These are phyloP conservation scores for Tylopilus sp. DNA, from an alignment of 1,284 basidiomycete species.

Conservation along the genomic window DNA sequence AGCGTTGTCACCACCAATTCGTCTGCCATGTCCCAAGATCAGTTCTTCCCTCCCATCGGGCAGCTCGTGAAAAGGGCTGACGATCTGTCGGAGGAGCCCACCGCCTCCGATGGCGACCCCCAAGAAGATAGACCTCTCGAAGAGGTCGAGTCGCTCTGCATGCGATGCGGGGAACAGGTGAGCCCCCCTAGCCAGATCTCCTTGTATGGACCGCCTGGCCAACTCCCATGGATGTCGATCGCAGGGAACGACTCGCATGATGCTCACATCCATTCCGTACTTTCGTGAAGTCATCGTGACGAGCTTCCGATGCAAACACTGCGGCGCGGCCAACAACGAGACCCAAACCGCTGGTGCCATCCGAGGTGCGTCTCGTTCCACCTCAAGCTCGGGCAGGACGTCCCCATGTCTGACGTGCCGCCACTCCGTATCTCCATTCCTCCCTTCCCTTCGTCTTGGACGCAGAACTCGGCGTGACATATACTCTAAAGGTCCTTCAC, in stretches of 20 bases:
- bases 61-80: conserved; percentile 39
- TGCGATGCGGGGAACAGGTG: conserved; percentile 88
- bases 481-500: conserved; percentile 78
- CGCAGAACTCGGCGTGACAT: conserved; percentile 57
- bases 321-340: conserved; percentile 89
- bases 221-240: conserved; percentile 21
- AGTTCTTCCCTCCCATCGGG: conserved; percentile 49
- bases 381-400: neutral
- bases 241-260: conserved; percentile 85
- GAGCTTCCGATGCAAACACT: conserved; percentile 94
- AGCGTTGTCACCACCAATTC: neutral
- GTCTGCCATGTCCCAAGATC: conserved; percentile 25
- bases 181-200: conserved; percentile 3
- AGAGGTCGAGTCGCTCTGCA: conserved; percentile 89
- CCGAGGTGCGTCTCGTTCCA: conserved; percentile 54
- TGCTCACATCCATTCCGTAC: conserved; percentile 94
- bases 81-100: conserved; percentile 23
- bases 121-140: conserved; percentile 55
- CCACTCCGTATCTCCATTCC: too few species aligned
- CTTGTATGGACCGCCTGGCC: conserved; percentile 6
- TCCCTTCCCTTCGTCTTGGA: too few species aligned
- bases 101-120: conserved; percentile 19
- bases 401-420: too few species aligned
- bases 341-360: conserved; percentile 89
- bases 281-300: conserved; percentile 95